Evolutionary conservation across 2,329 filamentous ascomycete species (phyloP), one percentile per base, ranked within the genome.

Genomic region (Colletotrichum sansevieriae): DNA sequence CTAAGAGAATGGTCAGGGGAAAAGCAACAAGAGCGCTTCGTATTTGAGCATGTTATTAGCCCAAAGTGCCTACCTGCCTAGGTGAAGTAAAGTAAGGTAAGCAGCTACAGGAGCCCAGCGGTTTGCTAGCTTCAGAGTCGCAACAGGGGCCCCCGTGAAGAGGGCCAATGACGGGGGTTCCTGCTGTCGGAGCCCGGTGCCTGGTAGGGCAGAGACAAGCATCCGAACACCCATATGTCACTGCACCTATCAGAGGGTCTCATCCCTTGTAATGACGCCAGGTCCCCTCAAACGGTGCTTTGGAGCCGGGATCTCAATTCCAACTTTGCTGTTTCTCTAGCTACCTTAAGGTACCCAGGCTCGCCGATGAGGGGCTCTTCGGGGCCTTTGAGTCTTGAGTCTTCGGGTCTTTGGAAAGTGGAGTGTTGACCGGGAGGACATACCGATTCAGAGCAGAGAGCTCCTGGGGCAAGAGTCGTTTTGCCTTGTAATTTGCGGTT

Each of bases 131-230:
- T 46, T 59, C 54, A 58, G 35, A 49, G 37, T n/a, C n/a, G 29
- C 25, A 49, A 37, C 49, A 55, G 49, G 60, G 60, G 60, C 29
- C n/a, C 56, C 63, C 63, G 49, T 43, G 43, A 65, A 47, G 59
- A 35, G 43, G 35, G 52, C 65, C 52, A 65, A 65, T 64, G 60
- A 29, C 60, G 60, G 65, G 60, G 60, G 37, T 29, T 64, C 33
- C n/a, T 15, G 35, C 51, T 46, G 41, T 67, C 51, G 43, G 65
- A 47, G 22, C 62, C 55, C 66, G 55, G 63, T 69, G 66, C 66
- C 66, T 69, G 66, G 62, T 69, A 69, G 66, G 66, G 66, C 66
- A 69, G 66, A 69, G 66, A 69, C 56, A 69, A 66, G 66, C 62
- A 62, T 62, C 59, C 59, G 59, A 62, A 62, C 37, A 54, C 59